Conservation (phyloP, 768 basidiomycete species). For the Trametes cinnabarina region DNA sequence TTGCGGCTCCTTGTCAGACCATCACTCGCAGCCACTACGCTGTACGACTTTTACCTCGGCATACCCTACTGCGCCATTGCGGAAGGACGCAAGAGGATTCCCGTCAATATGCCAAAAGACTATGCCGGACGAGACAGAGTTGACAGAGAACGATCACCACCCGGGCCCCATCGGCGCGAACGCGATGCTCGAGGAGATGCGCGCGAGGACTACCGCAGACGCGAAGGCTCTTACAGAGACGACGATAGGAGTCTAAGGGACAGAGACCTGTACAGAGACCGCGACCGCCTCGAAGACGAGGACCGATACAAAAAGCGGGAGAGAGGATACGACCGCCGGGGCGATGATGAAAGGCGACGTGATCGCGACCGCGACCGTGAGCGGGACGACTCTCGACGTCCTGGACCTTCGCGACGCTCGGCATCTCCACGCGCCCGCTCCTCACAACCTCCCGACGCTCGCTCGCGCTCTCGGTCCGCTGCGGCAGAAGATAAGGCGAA, state of each 20-base stretch:
- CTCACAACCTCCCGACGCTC: conserved; percentile 29
- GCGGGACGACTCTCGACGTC: conserved; percentile 28
- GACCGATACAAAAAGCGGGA: conserved; percentile 42
- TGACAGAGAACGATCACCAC: conserved; percentile 1
- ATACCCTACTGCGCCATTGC: no score
- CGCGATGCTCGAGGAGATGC: conserved; percentile 15
- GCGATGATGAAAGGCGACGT: conserved; percentile 6
- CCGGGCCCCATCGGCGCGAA: conserved; percentile 2
- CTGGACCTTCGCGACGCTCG: conserved; percentile 47
- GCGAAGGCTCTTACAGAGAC: conserved; percentile 23
- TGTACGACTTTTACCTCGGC: no score
- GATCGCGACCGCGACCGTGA: conserved; percentile 27
- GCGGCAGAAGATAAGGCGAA: conserved; percentile 64
- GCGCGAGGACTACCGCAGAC: conserved; percentile 22
- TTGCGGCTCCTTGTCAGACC: not conserved
- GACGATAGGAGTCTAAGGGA: conserved; percentile 16
- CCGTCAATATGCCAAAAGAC: conserved; percentile 18
- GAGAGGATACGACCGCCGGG: conserved; percentile 14
- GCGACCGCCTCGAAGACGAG: conserved; percentile 47
- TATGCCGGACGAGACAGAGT: conserved; percentile 6
- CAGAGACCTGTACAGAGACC: conserved; percentile 25
- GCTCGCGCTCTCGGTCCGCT: conserved; percentile 39
- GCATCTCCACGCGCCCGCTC: conserved; percentile 52
- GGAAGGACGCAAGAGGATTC: no score
- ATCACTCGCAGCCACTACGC: not conserved